phyloP scores from a whole-genome alignment of 345 rosid species.

The Raphanus sativus region DNA sequence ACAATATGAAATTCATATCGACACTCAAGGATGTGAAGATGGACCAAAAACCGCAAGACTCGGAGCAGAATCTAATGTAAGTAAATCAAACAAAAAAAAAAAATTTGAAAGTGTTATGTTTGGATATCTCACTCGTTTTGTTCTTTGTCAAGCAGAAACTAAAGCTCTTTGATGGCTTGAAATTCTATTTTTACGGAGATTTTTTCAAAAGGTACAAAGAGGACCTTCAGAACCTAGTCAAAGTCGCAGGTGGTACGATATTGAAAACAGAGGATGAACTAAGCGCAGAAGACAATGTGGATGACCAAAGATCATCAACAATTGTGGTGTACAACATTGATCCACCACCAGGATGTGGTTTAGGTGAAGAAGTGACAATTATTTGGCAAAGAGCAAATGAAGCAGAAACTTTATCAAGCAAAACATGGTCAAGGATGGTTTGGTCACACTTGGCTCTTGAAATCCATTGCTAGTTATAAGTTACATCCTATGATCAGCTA shows the following conservation, averaged over 20 bases:
- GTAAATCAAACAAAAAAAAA: background rate
- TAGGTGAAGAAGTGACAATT: conserved; percentile 70
- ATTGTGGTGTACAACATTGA: conserved; percentile 72
- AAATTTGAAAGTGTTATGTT: background rate
- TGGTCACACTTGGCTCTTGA: conserved; percentile 78
- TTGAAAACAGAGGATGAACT: conserved; percentile 49
- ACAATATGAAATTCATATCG: conserved; percentile 63
- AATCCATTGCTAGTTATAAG: conserved; percentile 53
- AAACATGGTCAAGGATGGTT: conserved; percentile 49
- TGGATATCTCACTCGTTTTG: background rate
- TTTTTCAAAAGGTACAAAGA: conserved; percentile 58
- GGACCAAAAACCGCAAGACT: conserved; percentile 83
- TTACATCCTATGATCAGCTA: conserved; percentile 4
- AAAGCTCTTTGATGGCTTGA: conserved; percentile 65
- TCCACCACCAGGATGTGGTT: conserved; percentile 51
- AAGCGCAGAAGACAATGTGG: conserved; percentile 18
- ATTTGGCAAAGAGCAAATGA: conserved; percentile 71
- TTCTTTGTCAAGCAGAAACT: conserved; percentile 50
- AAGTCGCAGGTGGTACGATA: conserved; percentile 64
- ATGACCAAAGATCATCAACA: conserved; percentile 14
- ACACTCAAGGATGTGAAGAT: conserved; percentile 63
- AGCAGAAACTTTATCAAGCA: conserved; percentile 60
- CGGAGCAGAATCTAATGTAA: conserved; percentile 53
- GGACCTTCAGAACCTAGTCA: conserved; percentile 63
- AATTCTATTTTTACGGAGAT: conserved; percentile 61